Evolutionary conservation across 2,329 filamentous ascomycete genomes (phyloP).

Genomic region (Trichoderma breve): DNA sequence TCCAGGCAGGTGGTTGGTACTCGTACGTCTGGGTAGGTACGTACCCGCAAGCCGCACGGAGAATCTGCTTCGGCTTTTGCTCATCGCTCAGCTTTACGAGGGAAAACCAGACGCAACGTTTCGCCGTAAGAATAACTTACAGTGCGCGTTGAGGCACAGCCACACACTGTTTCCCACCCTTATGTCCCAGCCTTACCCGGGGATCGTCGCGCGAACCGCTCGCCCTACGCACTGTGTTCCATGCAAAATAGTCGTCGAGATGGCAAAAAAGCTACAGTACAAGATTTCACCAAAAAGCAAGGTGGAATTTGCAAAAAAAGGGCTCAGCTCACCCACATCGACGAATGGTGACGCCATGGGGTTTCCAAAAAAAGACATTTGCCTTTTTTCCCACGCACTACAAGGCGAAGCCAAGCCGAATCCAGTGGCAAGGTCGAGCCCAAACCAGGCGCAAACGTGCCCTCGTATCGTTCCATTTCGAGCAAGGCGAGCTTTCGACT

Average conservation of each 20-base stretch:
- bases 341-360: slow-evolving; percentile 5
- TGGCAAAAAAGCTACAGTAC: background rate
- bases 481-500: background rate
- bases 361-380: slow-evolving; percentile 15
- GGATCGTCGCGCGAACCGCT: background rate
- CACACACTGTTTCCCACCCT: background rate
- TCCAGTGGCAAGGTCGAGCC: background rate
- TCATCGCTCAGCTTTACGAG: background rate
- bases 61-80: background rate
- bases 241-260: background rate
- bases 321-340: background rate
- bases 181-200: background rate
- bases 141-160: background rate
- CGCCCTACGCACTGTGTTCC: background rate
- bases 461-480: slow-evolving; percentile 5
- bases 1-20: background rate
- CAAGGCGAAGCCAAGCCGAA: background rate
- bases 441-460: background rate
- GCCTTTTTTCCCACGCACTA: background rate
- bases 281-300: background rate
- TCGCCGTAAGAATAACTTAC: background rate
- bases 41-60: background rate
- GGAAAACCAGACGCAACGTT: slow-evolving; percentile 5
- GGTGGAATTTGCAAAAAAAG: background rate
- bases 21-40: background rate